Evolutionary conservation across 306 rosid species (phyloP), one percentile per base, ranked within the genome.

Genomic region (Cucurbita ficifolia): DNA sequence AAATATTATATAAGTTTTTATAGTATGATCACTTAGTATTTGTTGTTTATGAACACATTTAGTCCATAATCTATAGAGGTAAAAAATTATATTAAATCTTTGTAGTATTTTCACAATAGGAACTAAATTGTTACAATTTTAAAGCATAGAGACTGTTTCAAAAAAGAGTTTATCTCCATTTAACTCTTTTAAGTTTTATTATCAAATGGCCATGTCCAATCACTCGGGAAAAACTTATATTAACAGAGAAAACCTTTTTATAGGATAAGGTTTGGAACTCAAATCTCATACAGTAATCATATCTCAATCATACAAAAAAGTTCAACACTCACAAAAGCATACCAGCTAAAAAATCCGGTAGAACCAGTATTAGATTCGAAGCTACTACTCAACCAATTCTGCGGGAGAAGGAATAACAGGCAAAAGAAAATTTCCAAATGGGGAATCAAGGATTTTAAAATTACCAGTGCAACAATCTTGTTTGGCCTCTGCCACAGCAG

Each of bases 381-480:
- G 78, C 80, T 8, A 61, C 22, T 81, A 86, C 42, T 60, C 76
- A 17, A 73, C 46, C 17, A 86, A 81, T 52, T 88, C 87, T 35
- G 73, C 71, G 43, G 75, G 74, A 71, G 88, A 75, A 72, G 88
- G 93, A 72, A 82, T 39, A 19, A 82, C 84, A 54, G 88, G 90
- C 78, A 86, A 81, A 36, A 88, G 87, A 77, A 72, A 84, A 77
- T 87, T 90, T 33, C 87, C 87, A 79, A 42, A 86, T 13, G 80
- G 84, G 7, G 90, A 90, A 81, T 90, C 84, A 60, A 86, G 79
- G 52, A 84, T 65, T 71, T 69, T 84, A 77, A 51, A 87, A 72
- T 80, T 87, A 54, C 88, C 90, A 14, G 87, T 83, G 73, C 87
- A 84, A 49, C 92, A 86, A 63, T 88, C 92, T 48, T 81, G 80